Base-by-base conservation (phyloP, 2,329 filamentous ascomycete genomes). In the Chaetomiaceae sp. region DNA sequence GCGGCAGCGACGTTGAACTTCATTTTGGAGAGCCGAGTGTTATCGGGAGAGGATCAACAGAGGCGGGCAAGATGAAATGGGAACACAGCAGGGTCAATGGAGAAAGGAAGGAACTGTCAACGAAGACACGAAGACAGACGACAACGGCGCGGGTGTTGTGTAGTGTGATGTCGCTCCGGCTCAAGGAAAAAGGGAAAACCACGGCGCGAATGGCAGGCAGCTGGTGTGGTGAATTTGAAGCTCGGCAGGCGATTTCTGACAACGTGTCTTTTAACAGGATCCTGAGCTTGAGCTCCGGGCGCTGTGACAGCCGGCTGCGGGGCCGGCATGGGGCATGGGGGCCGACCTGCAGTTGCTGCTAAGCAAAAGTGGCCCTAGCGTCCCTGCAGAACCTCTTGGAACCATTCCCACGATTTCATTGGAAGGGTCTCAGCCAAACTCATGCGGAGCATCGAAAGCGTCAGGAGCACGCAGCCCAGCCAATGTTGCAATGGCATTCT, bases 1-100 rank as follows among this genome's bases (percentile, higher is more conserved):
- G 85, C 86, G 64, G 89, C 81, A 66, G 86, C 82, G 69, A 86
- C 77, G 74, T 87, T 86, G 73, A 95, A 83, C 82, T 86, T 89
- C 89, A 95, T 95, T 67, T 66, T 83, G 78, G 58, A 62, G 54
- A 42, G 48, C 51, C 49, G 50, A 54, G 44, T 48, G 51, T 52
- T 54, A 44, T 53, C 43, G 57, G 48, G 53, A 54, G 51, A 49
- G 51, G 43, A 43, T 46, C 47, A 51, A 44, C 40, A 46, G 9
- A 6, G 5, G 9, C 8, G 47, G 51, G 44, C 25, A 25, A n/a
- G 49, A 47, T 33, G 39, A 46, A 27, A 48, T 19, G 41, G 40
- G 30, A 13, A 12, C 30, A 43, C 25, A 44, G 13, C 20, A 30
- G 31, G 16, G 31, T 39, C 40, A 41, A 48, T 48, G 43, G 39